phyloP scores from a whole-genome alignment of 1,284 basidiomycete species.

The Puccinia coronata region DNA sequence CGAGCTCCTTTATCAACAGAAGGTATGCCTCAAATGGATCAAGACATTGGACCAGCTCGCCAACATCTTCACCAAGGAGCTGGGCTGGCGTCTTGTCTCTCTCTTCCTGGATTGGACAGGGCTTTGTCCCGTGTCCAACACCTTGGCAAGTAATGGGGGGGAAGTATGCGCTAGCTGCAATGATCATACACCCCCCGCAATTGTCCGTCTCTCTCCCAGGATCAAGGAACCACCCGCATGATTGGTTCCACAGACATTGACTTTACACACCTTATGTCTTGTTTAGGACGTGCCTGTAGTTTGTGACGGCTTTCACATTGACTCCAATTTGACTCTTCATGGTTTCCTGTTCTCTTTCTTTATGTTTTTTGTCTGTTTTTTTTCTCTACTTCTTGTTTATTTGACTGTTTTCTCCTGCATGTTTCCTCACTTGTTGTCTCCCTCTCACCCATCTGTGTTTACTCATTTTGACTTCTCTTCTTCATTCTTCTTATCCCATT shows the following conservation, averaged over 20 bases:
- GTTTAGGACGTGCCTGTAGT: too few relatives aligned
- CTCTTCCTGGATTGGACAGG: not conserved
- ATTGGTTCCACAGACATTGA: not conserved
- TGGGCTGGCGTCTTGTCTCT: not conserved
- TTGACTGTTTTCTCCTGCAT: not conserved
- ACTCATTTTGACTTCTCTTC: too few relatives aligned
- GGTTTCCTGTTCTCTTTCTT: too few relatives aligned
- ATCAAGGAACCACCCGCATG: too few relatives aligned
- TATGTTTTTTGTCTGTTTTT: not conserved
- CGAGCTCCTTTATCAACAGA: not conserved
- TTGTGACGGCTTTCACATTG: too few relatives aligned
- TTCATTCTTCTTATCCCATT: not conserved
- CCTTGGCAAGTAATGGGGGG: slow-evolving; percentile 3
- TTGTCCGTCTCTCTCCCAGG: too few relatives aligned
- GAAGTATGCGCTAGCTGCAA: too few relatives aligned
- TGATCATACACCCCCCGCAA: too few relatives aligned
- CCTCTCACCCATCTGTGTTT: too few relatives aligned
- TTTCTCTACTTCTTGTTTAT: not conserved
- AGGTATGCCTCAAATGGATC: not conserved
- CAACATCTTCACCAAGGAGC: slow-evolving; percentile 17
- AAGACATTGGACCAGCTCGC: not conserved
- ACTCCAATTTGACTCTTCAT: too few relatives aligned
- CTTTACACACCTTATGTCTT: too few relatives aligned
- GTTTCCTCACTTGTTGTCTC: not conserved
- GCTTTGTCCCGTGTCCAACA: not conserved